These are phyloP conservation scores for Evernia prunastri DNA, from an alignment of 495 filamentous ascomycete genomes.

Conservation along the genomic window DNA sequence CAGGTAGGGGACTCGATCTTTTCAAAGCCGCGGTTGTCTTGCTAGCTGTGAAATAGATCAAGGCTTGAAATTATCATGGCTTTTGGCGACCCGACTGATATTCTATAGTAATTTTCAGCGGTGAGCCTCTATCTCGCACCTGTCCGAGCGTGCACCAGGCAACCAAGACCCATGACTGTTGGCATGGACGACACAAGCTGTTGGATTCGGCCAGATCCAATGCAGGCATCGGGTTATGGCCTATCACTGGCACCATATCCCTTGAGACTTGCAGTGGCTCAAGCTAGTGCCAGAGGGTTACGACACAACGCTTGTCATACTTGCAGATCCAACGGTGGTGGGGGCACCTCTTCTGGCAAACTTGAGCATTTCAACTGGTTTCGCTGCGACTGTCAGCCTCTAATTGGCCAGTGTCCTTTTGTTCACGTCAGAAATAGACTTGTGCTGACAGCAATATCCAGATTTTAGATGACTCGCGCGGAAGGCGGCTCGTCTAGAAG, in stretches of 20 bases:
- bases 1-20: not conserved
- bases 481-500: not conserved
- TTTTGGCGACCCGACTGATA: not conserved
- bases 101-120: not conserved
- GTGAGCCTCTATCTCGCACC: not conserved
- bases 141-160: not conserved
- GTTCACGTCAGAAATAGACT: not conserved
- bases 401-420: slow-evolving; percentile 14
- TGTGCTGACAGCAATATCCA: not conserved
- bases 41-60: not conserved
- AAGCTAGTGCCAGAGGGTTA: not conserved
- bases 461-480: not conserved
- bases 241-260: not conserved
- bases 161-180: not conserved
- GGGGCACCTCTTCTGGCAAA: not conserved
- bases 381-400: not conserved
- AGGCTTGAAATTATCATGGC: too few relatives aligned
- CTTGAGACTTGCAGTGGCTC: not conserved
- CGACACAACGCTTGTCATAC: not conserved
- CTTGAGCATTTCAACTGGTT: not conserved
- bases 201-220: not conserved
- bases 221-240: not conserved
- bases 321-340: not conserved
- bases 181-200: not conserved
- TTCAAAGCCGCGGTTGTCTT: not conserved